Evolutionary conservation across 106 monocot genomes (phyloP), one percentile per base, ranked within the genome.

Genomic region (Ottelia alismoides): DNA sequence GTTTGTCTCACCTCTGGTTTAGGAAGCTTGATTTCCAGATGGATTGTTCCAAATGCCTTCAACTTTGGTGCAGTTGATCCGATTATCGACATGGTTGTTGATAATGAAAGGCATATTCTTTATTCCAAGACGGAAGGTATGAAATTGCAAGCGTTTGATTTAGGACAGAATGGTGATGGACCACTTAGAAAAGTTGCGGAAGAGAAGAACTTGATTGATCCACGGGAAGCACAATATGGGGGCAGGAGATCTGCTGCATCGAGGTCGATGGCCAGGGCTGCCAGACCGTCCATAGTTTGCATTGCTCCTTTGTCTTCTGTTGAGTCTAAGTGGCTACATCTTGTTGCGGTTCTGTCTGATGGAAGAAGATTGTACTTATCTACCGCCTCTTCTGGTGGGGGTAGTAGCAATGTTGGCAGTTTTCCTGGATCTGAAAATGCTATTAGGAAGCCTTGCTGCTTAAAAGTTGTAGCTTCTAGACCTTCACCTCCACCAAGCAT

Each of bases 281-380:
- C 76, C 45, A 89, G 76, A 71, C 71, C 85, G 62, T 79, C 89
- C 35, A 82, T 96, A 62, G 66, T 69, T 58, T 78, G 61, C 66
- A 72, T 96, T 52, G 61, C 85, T 20, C 89, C 96, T 48, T 64
- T 96, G 45, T 78, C 96, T 7, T 60, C 56, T 22, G 11, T 77
- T 25, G 96, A 96, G 70, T 96, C 96, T 68, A 96, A 79, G 72
- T 77, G 74, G 69, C 63, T 96, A 26, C 81, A 96, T 30, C 48
- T 85, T 57, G 78, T 89, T 53, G 85, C 69, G 55, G 78, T 96
- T 57, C 65, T 96, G 40, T 96, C 96, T 55, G 96, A 96, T 79
- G 96, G 96, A 45, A 96, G 80, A 74, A 78, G 96, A 72, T 56
- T 96, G 45, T 96, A 89, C 50, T 69, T 96, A 56, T 76, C 91